Percentiles rank a stretch among this genome's conserved stretches.
Conservation (phyloP, 805 yeast genomes). For the Yamadazyma akitaensis region DNA sequence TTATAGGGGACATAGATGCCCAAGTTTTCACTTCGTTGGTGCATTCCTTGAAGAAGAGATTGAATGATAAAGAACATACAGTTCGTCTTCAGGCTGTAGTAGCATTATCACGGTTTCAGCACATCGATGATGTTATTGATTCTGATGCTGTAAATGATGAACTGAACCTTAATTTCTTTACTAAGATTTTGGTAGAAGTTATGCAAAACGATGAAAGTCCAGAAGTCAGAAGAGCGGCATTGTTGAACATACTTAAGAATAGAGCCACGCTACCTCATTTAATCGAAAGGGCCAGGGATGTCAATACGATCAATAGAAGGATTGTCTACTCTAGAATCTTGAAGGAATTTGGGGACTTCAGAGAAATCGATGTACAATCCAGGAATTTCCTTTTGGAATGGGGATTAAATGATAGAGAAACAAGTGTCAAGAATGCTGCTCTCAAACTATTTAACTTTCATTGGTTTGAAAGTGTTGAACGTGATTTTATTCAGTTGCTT, state of each 20-base stretch:
- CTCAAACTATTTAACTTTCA: constrained; percentile 59
- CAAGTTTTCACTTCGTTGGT: constrained; percentile 63
- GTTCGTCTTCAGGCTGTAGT: constrained; percentile 84
- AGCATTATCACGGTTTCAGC: constrained; percentile 75
- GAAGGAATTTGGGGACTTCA: constrained; percentile 62
- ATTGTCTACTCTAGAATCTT: constrained; percentile 66
- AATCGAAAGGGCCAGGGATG: constrained; percentile 81
- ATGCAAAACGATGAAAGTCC: constrained; percentile 70
- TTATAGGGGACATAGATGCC: constrained; percentile 72
- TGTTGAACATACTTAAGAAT: constrained; percentile 63
- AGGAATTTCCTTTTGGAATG: constrained; percentile 70
- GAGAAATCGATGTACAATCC: constrained; percentile 46
- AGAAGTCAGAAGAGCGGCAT: constrained; percentile 84
- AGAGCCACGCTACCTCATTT: constrained; percentile 52
- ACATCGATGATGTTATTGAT: constrained; percentile 34
- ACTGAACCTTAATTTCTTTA: constrained; percentile 17
- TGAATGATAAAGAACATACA: constrained; percentile 70
- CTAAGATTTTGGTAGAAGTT: constrained; percentile 13
- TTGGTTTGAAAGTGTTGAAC: constrained; percentile 70
- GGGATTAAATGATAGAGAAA: constrained; percentile 89
- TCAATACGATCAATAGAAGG: constrained; percentile 66
- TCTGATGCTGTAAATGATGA: constrained; percentile 30
- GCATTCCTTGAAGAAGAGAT: constrained; percentile 57
- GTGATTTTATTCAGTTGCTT: constrained; percentile 68
- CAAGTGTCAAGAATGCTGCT: constrained; percentile 68